A percentile compares a stretch with the other conserved stretches of the same genome.
phyloP scores from a whole-genome alignment of 805 yeast genomes.

The Candida chauliodis region DNA sequence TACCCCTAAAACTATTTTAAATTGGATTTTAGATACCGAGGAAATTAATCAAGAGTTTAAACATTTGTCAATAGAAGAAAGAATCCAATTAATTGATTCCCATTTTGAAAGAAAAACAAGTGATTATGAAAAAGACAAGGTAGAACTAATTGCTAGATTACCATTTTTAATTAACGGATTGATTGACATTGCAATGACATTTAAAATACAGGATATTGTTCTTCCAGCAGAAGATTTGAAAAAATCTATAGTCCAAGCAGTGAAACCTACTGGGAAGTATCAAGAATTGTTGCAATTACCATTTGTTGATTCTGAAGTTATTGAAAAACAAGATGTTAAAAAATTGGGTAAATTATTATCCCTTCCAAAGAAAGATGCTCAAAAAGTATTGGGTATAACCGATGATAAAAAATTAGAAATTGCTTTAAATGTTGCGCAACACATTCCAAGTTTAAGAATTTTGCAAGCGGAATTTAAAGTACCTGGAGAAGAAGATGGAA shows the following conservation, averaged over 20 bases:
- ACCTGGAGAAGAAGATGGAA: conserved; percentile 70
- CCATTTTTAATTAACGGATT: conserved; percentile 68
- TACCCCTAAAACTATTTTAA: conserved; percentile 53
- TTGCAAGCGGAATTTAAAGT: conserved; percentile 73
- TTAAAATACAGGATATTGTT: conserved; percentile 69
- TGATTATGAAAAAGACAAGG: conserved; percentile 37
- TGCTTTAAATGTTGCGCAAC: conserved; percentile 54
- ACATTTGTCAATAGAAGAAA: conserved; percentile 41
- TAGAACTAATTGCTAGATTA: conserved; percentile 57
- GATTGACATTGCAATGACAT: conserved; percentile 76
- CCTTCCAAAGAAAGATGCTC: conserved; percentile 51
- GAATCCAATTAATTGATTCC: conserved; percentile 49
- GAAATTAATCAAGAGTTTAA: conserved; percentile 54
- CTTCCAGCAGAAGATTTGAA: conserved; percentile 60
- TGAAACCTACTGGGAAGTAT: conserved; percentile 47
- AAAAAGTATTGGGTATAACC: conserved; percentile 52
- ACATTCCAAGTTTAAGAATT: conserved; percentile 66
- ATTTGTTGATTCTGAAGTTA: conserved; percentile 50
- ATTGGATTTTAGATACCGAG: conserved; percentile 59
- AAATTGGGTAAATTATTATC: conserved; percentile 71
- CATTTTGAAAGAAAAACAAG: conserved; percentile 53
- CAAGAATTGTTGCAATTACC: conserved; percentile 82
- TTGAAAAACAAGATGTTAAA: conserved; percentile 39
- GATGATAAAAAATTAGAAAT: conserved; percentile 43
- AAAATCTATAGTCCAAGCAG: conserved; percentile 74